A percentile compares a stretch with the other conserved stretches of the same genome.
Evolutionary conservation across 2,329 filamentous ascomycete species (phyloP).

Genomic region (Coniochaeta sp.): DNA sequence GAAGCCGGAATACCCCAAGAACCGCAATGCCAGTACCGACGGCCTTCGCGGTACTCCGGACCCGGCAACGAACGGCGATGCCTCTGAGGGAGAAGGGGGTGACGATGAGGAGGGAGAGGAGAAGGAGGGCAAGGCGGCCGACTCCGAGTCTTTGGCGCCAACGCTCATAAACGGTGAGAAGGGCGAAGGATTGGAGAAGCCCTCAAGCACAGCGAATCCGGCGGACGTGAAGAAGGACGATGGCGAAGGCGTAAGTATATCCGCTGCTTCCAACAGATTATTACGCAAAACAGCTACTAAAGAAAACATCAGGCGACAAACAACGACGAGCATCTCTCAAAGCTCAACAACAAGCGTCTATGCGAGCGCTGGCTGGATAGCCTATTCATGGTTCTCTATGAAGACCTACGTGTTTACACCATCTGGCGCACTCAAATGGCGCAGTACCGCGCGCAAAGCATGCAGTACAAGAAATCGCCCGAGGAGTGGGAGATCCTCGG

Average conservation of each 20-base stretch:
- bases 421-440: slow-evolving; percentile 99
- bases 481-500: slow-evolving; percentile 99
- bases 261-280: not conserved
- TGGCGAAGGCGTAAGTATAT: slow-evolving; percentile 65
- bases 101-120: slow-evolving; percentile 26
- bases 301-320: slow-evolving; percentile 45
- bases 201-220: slow-evolving; percentile 69
- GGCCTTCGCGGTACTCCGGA: slow-evolving; percentile 67
- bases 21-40: slow-evolving; percentile 72
- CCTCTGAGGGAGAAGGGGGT: slow-evolving; percentile 21
- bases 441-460: slow-evolving; percentile 85
- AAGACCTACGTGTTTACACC: slow-evolving; percentile 97
- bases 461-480: slow-evolving; percentile 93
- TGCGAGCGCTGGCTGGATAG: slow-evolving; percentile 98
- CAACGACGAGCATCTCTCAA: slow-evolving; percentile 69
- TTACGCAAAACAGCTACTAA: slow-evolving; percentile 12
- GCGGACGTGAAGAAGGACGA: slow-evolving; percentile 60
- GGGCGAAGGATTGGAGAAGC: slow-evolving; percentile 58
- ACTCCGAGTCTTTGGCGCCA: slow-evolving; percentile 17
- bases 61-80: slow-evolving; percentile 38
- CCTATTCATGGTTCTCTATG: slow-evolving; percentile 98
- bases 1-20: slow-evolving; percentile 56
- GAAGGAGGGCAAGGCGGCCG: slow-evolving; percentile 18
- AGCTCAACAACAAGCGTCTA: slow-evolving; percentile 93
- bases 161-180: slow-evolving; percentile 23